Evolutionary conservation across 805 yeast genomes (phyloP), one percentile per base, ranked within the genome.

Genomic region (Nakazawaea wyomingensis): DNA sequence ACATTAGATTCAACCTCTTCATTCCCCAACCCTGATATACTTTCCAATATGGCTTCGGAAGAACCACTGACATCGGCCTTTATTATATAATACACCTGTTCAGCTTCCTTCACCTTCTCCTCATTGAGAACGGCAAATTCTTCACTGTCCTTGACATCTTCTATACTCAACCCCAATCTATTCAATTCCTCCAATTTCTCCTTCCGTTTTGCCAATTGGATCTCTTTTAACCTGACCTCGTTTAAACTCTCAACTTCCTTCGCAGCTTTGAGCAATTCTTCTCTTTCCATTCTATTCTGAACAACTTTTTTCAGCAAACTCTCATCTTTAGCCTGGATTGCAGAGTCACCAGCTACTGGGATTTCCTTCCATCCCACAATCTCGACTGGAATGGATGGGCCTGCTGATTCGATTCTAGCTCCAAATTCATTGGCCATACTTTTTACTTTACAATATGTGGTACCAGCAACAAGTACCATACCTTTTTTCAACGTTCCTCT

Each of bases 21-120:
- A 59, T 91, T 90, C 5, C 97, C 97, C n/a, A 93, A 64, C 10
- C 81, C 80, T 46, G 72, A 71, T 37, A 93, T 78, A 52, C 91
- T 80, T 59, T 90, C 96, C 30, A 68, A 73, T 27, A 93, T 85
- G 1, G 99, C 99, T 58, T 93, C 99, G 0, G 86, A 85, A 0
- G 98, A 90, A 0, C 99, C 99, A 51, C 82, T 81, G 1, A 91
- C 97, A 63, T 93, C 99, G 0, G 96, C 85, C 57, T 86, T 88
- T 28, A 93, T 69, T 21, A 93, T 80, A 50, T 82, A 88, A 24
- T 78, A 77, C 4, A 78, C 63, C 18, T 29, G 20, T 3, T 21
- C 29, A 5, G 17, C n/a, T 17, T 39, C 40, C 64, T 11, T 64
- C 59, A 58, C 60, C 7, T 49, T 53, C 5, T 53, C 51, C 19